Conservation (phyloP, 352 stramenopile genomes). For the Chrysophaeum taylorii region DNA sequence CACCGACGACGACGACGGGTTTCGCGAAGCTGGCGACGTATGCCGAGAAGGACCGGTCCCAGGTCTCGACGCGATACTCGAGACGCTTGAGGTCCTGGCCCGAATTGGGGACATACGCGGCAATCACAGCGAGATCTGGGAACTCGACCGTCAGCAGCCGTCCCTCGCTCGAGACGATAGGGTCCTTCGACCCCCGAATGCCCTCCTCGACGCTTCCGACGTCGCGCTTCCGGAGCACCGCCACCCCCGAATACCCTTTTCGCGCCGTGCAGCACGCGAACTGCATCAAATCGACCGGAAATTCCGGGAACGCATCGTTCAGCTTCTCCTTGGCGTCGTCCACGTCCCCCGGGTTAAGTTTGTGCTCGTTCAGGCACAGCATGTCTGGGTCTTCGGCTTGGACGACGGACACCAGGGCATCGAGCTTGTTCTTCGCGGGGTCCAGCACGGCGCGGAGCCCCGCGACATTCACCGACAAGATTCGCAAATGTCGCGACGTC, state of each 20-base stretch:
- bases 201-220: background rate
- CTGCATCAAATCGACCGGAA: background rate
- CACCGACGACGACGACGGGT: background rate
- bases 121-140: background rate
- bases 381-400: background rate
- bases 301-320: background rate
- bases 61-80: background rate
- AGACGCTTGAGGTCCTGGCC: conserved; percentile 5
- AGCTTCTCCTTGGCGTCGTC: background rate
- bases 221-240: background rate
- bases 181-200: too few species aligned
- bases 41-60: background rate
- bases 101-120: background rate
- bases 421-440: background rate
- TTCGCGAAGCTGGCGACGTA: background rate
- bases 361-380: conserved; percentile 14
- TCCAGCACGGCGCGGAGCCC: background rate
- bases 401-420: background rate
- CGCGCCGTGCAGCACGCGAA: background rate
- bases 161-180: background rate
- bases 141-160: background rate
- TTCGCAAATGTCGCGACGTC: background rate
- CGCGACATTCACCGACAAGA: background rate
- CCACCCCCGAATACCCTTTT: conserved; percentile 5
- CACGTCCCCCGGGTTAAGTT: background rate